Evolutionary conservation across 305 asterid genomes (phyloP).

Genomic region (Coffea humblotiana): DNA sequence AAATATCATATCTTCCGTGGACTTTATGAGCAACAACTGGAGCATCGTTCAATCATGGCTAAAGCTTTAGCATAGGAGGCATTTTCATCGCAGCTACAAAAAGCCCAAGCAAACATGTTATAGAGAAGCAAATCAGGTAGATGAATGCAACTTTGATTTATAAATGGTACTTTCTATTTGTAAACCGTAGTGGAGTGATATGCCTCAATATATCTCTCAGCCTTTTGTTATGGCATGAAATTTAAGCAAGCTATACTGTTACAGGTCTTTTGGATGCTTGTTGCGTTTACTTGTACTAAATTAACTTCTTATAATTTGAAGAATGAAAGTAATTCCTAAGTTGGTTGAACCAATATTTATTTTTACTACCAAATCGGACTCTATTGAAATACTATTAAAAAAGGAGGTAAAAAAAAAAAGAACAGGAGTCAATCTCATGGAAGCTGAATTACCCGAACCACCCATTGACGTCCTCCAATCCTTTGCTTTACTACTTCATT

Average conservation of each 20-base stretch:
- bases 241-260: neutral
- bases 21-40: slow-evolving; percentile 81
- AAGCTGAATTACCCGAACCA: too few species aligned
- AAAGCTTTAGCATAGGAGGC: slow-evolving; percentile 56
- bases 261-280: neutral
- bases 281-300: neutral
- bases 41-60: slow-evolving; percentile 71
- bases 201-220: neutral
- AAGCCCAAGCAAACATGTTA: neutral
- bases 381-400: too few species aligned
- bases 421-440: too few species aligned
- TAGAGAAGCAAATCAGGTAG: slow-evolving; percentile 4
- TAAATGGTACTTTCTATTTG: neutral
- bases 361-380: too few species aligned
- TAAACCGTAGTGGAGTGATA: neutral
- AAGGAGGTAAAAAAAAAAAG: too few species aligned
- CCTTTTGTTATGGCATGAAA: neutral
- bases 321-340: neutral
- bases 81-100: neutral
- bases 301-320: neutral
- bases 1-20: slow-evolving; percentile 72
- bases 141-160: too few species aligned
- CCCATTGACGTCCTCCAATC: too few species aligned
- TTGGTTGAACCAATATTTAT: neutral
- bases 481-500: too few species aligned